phyloP scores from a whole-genome alignment of 352 stramenopile species.

The Plasmopara halstedii region DNA sequence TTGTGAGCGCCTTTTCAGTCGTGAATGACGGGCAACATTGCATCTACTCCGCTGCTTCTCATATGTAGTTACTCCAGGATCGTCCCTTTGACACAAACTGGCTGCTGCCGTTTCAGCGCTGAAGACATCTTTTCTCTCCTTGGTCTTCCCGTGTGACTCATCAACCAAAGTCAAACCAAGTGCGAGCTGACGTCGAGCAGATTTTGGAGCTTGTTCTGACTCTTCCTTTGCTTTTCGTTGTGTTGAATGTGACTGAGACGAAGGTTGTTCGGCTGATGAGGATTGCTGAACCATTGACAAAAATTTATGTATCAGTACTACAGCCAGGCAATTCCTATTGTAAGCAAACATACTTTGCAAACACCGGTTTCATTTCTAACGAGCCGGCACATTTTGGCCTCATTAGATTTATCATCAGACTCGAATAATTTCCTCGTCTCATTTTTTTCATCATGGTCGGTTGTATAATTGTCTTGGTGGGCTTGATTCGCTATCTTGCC shows the following conservation, averaged over 20 bases:
- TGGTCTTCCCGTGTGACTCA: constrained; percentile 12
- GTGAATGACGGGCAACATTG: constrained; percentile 6
- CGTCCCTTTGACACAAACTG: neutral
- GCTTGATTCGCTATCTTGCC: neutral
- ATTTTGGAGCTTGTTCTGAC: constrained; percentile 13
- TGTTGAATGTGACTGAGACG: constrained; percentile 5
- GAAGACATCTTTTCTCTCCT: constrained; percentile 8
- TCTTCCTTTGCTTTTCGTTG: constrained; percentile 9
- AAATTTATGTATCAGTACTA: neutral
- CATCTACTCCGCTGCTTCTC: neutral
- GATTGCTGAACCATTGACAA: constrained; percentile 2
- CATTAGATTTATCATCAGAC: neutral
- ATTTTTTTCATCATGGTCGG: neutral
- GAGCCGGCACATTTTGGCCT: neutral
- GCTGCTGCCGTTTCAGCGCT: neutral
- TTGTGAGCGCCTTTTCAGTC: constrained; percentile 19
- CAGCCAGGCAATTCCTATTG: too few species aligned
- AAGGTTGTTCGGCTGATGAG: neutral
- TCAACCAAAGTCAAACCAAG: constrained; percentile 13
- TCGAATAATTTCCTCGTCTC: constrained; percentile 1
- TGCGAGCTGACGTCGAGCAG: constrained; percentile 15
- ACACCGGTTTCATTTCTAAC: too few species aligned
- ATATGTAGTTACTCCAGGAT: neutral
- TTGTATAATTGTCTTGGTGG: too few species aligned
- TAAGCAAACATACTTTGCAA: too few species aligned